Conservation (phyloP, 106 monocot genomes). For the Platanthera zijinensis region DNA sequence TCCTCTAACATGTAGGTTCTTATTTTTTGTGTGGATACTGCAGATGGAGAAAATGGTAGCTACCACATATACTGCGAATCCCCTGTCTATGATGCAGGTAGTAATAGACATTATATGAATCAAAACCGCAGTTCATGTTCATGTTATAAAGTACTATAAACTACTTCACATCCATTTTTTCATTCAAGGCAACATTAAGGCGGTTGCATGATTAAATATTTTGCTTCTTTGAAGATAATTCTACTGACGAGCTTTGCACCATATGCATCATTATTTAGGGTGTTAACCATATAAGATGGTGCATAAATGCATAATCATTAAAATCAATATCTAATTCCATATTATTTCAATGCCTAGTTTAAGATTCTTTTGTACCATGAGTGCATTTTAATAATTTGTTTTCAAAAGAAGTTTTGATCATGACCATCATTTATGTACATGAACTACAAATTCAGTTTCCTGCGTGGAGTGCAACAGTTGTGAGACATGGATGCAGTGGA, state of each 20-base stretch:
- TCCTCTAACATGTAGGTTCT: background rate
- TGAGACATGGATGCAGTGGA: background rate
- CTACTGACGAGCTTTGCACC: background rate
- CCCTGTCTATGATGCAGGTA: slow-evolving; percentile 95
- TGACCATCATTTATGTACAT: background rate
- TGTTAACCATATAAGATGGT: background rate
- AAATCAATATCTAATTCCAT: background rate
- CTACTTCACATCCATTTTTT: background rate
- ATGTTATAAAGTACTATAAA: background rate
- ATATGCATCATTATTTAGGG: background rate
- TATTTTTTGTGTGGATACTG: slow-evolving; percentile 11
- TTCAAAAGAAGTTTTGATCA: background rate
- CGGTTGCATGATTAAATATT: background rate
- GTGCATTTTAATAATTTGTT: background rate
- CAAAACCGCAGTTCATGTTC: background rate
- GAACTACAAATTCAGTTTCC: background rate
- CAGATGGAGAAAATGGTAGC: slow-evolving; percentile 80
- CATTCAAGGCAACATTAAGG: background rate
- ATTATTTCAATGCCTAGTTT: background rate
- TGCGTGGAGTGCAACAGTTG: background rate
- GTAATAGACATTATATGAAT: background rate
- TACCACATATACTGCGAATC: slow-evolving; percentile 87
- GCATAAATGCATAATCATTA: background rate
- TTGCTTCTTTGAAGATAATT: background rate
- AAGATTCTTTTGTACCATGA: background rate